These are phyloP conservation scores for Populus hybrid DNA, from an alignment of 441 rosid species.

Conservation along the genomic window DNA sequence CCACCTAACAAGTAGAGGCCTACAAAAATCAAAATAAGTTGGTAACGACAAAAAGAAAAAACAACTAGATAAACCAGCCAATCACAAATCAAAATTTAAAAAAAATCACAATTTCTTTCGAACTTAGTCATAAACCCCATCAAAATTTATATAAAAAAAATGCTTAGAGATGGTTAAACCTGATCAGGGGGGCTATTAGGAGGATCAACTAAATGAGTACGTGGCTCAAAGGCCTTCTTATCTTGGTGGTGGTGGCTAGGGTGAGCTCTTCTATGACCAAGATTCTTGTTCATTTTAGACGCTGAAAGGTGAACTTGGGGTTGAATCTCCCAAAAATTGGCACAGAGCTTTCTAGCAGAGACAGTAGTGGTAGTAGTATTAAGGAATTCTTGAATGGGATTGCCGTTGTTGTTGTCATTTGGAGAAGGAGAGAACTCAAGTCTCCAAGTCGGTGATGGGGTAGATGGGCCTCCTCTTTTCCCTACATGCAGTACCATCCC, in stretches of 20 bases:
- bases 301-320: constrained; percentile 33
- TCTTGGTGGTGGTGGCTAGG: constrained; percentile 18
- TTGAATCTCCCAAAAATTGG: constrained; percentile 66
- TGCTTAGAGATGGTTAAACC: constrained; percentile 30
- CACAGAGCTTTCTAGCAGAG: constrained; percentile 80
- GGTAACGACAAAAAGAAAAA: neutral
- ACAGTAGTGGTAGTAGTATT: constrained; percentile 21
- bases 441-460: constrained; percentile 90
- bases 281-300: constrained; percentile 21
- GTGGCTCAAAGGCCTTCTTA: constrained; percentile 30
- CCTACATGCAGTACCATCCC: constrained; percentile 38
- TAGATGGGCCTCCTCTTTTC: constrained; percentile 68
- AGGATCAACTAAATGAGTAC: constrained; percentile 32
- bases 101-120: neutral
- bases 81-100: neutral
- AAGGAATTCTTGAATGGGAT: constrained; percentile 40
- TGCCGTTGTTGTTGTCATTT: constrained; percentile 4
- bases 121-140: neutral
- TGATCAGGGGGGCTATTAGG: constrained; percentile 35
- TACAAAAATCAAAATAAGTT: neutral
- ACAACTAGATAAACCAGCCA: neutral
- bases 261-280: constrained; percentile 10
- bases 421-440: constrained; percentile 41
- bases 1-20: constrained; percentile 11
- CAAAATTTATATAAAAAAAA: neutral